These are phyloP conservation scores for Candida maltosa DNA, from an alignment of 805 yeast genomes.

Conservation along the genomic window DNA sequence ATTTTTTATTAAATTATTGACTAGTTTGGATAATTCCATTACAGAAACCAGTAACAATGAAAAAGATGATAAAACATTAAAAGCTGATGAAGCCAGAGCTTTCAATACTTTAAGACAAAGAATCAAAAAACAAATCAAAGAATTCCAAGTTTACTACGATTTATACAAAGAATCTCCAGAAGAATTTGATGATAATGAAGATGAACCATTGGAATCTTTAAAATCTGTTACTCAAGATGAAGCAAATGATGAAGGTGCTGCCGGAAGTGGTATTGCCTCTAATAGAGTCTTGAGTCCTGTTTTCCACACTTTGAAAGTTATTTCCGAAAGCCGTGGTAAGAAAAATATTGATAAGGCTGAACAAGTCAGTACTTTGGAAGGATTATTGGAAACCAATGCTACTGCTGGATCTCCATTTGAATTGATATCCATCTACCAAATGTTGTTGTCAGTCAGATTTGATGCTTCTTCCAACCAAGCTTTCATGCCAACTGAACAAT, in stretches of 20 bases:
- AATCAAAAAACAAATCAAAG: constrained; percentile 74
- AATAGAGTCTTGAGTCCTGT: constrained; percentile 46
- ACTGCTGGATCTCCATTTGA: constrained; percentile 56
- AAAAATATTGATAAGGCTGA: constrained; percentile 83
- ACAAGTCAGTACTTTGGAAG: constrained; percentile 71
- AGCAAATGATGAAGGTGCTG: too few species aligned
- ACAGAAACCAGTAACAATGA: constrained; percentile 45
- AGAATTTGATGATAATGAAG: constrained; percentile 62
- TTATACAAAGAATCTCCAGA: constrained; percentile 69
- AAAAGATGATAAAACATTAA: constrained; percentile 66
- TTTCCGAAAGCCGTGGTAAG: constrained; percentile 91
- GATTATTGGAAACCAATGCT: constrained; percentile 39
- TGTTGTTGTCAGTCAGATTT: constrained; percentile 83
- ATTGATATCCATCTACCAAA: constrained; percentile 69
- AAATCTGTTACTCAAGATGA: constrained; percentile 27
- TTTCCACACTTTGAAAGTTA: constrained; percentile 67
- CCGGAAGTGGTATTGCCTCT: constrained; percentile 38
- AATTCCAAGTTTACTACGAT: constrained; percentile 57
- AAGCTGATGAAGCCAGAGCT: constrained; percentile 80
- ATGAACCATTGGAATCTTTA: constrained; percentile 12
- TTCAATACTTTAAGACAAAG: constrained; percentile 87
- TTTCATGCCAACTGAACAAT: constrained; percentile 74
- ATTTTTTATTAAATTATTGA: constrained; percentile 63
- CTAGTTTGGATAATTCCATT: constrained; percentile 69
- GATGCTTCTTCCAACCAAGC: constrained; percentile 69